Conservation (phyloP, 257 asterid genomes). For the Solanum pinnatisectum region DNA sequence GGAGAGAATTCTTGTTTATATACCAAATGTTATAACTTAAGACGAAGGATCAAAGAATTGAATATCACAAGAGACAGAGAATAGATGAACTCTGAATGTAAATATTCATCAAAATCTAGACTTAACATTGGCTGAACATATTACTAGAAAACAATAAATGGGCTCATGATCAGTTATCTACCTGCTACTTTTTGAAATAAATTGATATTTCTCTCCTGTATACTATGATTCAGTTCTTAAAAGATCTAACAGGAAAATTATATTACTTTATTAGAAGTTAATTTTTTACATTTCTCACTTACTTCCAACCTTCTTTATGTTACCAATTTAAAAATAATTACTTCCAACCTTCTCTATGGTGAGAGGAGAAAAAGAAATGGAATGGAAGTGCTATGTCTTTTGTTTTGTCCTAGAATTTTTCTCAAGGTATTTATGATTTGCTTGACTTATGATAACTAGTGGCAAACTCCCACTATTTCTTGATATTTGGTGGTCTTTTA, state of each 20-base stretch:
- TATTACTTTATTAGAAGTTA: neutral
- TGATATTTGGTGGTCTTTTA: neutral
- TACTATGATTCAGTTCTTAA: neutral
- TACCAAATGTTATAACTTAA: neutral
- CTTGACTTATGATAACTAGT: neutral
- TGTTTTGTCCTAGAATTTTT: neutral
- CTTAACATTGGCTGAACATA: neutral
- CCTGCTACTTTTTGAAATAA: neutral
- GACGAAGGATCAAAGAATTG: neutral
- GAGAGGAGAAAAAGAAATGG: neutral
- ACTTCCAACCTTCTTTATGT: neutral
- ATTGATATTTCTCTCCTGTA: neutral
- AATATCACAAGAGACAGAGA: neutral
- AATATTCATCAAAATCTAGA: neutral
- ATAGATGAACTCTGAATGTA: neutral
- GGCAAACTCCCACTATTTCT: neutral
- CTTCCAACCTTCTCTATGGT: neutral
- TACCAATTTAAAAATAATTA: neutral
- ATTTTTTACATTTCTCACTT: neutral
- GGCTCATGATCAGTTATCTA: neutral
- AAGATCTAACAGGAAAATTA: neutral
- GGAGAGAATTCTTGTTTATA: neutral
- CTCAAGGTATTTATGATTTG: neutral
- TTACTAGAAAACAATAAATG: neutral
- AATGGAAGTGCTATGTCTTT: neutral